Percentiles rank a stretch among this genome's conserved stretches.
phyloP scores from a whole-genome alignment of 1,284 basidiomycete species.

The Anthracocystis walkeri region DNA sequence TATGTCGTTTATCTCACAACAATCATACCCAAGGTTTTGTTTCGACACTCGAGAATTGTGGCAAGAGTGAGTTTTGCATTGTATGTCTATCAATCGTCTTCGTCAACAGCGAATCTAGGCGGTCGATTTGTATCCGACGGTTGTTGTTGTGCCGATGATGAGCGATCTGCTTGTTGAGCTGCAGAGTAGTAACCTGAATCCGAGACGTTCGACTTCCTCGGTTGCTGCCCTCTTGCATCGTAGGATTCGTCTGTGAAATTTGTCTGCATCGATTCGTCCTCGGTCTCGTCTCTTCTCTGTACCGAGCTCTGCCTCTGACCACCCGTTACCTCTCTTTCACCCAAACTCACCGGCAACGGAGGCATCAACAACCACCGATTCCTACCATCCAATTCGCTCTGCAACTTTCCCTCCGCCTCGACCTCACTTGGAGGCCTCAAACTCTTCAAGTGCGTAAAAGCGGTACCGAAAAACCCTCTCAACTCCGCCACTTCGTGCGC shows the following conservation, averaged over 20 bases:
- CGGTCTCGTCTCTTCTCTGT: neutral
- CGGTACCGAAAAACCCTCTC: constrained; percentile 62
- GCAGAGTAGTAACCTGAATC: constrained; percentile 42
- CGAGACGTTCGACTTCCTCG: constrained; percentile 36
- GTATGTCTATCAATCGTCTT: constrained; percentile 8
- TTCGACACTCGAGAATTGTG: neutral
- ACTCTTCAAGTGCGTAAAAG: constrained; percentile 56
- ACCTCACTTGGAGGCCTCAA: constrained; percentile 36
- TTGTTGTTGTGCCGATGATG: constrained; percentile 8
- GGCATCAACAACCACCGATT: constrained; percentile 19
- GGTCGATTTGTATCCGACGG: constrained; percentile 26
- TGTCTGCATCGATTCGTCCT: constrained; percentile 28
- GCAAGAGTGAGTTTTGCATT: constrained; percentile 5
- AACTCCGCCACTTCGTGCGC: constrained; percentile 65
- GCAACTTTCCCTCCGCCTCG: constrained; percentile 26
- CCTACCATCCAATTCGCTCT: constrained; percentile 18
- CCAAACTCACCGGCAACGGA: constrained; percentile 6
- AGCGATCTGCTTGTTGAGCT: neutral
- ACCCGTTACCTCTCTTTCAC: neutral
- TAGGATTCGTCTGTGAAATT: constrained; percentile 3
- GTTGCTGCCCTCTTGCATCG: neutral
- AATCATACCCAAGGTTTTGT: constrained; percentile 22
- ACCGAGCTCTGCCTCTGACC: neutral
- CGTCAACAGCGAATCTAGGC: constrained; percentile 38
- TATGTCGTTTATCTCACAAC: constrained; percentile 3